Evolutionary conservation across 306 rosid species (phyloP), one percentile per base, ranked within the genome.

Genomic region (Malus orientalis): DNA sequence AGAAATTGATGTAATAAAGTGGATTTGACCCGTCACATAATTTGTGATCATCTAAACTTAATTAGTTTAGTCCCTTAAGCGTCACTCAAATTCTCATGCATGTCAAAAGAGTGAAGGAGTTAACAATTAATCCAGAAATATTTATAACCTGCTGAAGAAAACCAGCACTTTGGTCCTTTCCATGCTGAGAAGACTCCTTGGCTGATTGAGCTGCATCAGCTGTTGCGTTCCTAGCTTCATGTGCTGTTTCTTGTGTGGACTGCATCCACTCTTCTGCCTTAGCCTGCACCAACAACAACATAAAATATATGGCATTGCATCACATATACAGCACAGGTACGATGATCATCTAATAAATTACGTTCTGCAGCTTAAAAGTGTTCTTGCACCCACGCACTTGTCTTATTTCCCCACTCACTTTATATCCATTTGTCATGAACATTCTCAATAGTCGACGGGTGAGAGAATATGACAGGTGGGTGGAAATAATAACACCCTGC

Each of bases 141-240:
- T 30, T 4, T 32, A 51, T 16, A 32, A 89, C 96, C 89, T 86
- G 91, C 13, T 85, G 88, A 68, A 88, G 72, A 38, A 90, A 83
- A 44, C 92, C 86, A 44, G 86, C 78, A 74, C 84, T 77, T 63
- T 86, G 80, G 3, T 90, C 85, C 81, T 82, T 87, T 76, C 70
- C 75, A 20, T 62, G 54, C 18, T 86, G 78, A 51, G 83, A 81
- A 42, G 84, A 30, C 4, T 86, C 67, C 1, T 77, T 74, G 16
- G 86, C 27, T 42, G 88, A 80, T 76, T 83, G 73, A 23, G 85
- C 58, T 69, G 88, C 89, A 13, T 72, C 74, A 40, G 70, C 15
- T 36, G 89, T 81, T 79, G 10, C 78, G 18, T 88, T 82, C n/a
- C 33, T 29, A 1, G 86, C 85, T 47, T 82, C 83, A 4, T 4